A percentile compares a stretch with the other conserved stretches of the same genome.
These are phyloP conservation scores for Hypocrella siamensis DNA, from an alignment of 2,329 filamentous ascomycete genomes.

Conservation along the genomic window DNA sequence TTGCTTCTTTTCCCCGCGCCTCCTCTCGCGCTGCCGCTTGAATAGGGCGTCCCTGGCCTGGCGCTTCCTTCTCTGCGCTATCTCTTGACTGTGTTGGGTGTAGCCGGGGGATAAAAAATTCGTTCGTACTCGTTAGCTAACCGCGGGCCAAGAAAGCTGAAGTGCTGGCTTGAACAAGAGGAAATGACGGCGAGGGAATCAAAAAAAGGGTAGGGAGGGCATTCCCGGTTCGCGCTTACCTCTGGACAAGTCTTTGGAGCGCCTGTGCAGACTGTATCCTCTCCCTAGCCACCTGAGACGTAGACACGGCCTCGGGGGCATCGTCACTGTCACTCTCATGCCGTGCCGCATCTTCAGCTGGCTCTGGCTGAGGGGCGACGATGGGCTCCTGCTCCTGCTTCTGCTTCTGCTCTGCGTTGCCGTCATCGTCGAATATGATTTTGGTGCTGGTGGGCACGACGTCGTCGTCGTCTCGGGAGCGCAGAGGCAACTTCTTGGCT, in stretches of 20 bases:
- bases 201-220: not conserved
- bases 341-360: too few species aligned
- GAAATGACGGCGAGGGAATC: too few species aligned
- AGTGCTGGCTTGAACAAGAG: too few species aligned
- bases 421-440: conserved; percentile 19
- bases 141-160: too few species aligned
- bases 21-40: conserved; percentile 37
- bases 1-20: conserved; percentile 10
- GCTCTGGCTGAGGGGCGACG: too few species aligned
- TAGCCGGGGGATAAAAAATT: too few species aligned
- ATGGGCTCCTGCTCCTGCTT: conserved; percentile 11
- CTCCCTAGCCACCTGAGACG: conserved; percentile 28
- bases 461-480: conserved; percentile 15
- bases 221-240: conserved; percentile 22
- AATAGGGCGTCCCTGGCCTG: conserved; percentile 37
- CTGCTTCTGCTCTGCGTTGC: conserved; percentile 9
- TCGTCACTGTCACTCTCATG: conserved; percentile 37
- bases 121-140: too few species aligned
- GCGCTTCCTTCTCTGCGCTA: conserved; percentile 36
- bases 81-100: conserved; percentile 25
- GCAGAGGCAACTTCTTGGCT: conserved; percentile 14
- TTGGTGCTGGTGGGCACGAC: conserved; percentile 4
- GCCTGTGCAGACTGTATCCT: conserved; percentile 29
- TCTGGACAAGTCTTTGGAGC: conserved; percentile 31
- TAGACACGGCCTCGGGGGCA: conserved; percentile 43